Conservation (phyloP, 805 yeast genomes). For the Peterozyma xylosa region DNA sequence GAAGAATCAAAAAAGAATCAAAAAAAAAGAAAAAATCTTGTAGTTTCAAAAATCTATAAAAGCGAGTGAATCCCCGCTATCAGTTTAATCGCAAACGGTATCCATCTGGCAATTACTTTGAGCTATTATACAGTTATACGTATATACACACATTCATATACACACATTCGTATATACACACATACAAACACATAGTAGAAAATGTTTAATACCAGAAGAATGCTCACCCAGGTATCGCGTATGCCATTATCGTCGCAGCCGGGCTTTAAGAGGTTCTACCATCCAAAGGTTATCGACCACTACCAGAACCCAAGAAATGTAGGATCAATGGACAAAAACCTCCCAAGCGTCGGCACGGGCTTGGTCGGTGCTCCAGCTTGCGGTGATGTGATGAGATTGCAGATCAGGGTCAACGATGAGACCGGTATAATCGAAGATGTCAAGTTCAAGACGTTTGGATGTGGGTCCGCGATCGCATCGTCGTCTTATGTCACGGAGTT, state of each 20-base stretch:
- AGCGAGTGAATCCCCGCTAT: too few relatives aligned
- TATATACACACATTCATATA: too few relatives aligned
- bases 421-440: conserved; percentile 92
- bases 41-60: too few relatives aligned
- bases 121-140: too few relatives aligned
- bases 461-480: conserved; percentile 97
- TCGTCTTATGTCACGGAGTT: conserved; percentile 92
- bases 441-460: conserved; percentile 98
- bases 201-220: background rate
- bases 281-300: conserved; percentile 92
- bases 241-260: conserved; percentile 9
- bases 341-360: conserved; percentile 85
- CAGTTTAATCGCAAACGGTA: too few relatives aligned
- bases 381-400: conserved; percentile 98
- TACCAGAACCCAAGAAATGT: conserved; percentile 96
- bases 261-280: conserved; percentile 43
- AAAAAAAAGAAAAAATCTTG: too few relatives aligned
- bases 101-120: too few relatives aligned
- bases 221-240: conserved; percentile 4
- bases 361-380: conserved; percentile 99
- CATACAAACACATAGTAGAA: background rate
- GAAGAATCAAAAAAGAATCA: too few relatives aligned
- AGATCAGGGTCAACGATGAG: conserved; percentile 84
- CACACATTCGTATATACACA: too few relatives aligned
- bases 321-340: conserved; percentile 79